Percentiles rank a stretch among this genome's conserved stretches.
Evolutionary conservation across 2,329 filamentous ascomycete species (phyloP).

Genomic region (Mollisia scopiformis): DNA sequence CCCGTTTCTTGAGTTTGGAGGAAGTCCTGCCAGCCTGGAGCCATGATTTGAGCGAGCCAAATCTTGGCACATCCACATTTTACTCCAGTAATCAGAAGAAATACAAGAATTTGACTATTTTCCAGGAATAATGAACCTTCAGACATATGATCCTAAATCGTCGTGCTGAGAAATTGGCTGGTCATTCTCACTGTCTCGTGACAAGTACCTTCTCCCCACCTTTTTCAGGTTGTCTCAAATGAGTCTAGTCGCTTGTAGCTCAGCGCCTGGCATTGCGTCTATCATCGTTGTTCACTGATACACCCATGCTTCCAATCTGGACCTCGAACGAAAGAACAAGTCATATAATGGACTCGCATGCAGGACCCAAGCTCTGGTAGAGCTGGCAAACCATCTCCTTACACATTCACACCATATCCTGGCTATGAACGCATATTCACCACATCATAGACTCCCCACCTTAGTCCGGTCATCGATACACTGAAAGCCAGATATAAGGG

Average conservation of each 20-base stretch:
- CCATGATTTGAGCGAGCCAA: neutral
- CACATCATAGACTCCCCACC: constrained; percentile 20
- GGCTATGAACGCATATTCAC: constrained; percentile 28
- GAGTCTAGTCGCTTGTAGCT: constrained; percentile 2
- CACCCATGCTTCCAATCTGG: constrained; percentile 12
- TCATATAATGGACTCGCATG: constrained; percentile 26
- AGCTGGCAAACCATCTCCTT: constrained; percentile 16
- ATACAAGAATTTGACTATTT: neutral
- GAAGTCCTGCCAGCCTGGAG: neutral
- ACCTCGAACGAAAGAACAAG: constrained; percentile 8
- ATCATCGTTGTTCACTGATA: constrained; percentile 15
- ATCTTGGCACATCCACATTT: neutral
- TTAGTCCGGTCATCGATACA: constrained; percentile 18
- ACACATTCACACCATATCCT: constrained; percentile 12
- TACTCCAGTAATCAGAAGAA: neutral
- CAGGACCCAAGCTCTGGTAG: constrained; percentile 29
- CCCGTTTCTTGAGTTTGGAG: neutral
- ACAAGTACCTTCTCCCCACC: constrained; percentile 19
- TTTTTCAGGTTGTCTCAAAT: constrained; percentile 2
- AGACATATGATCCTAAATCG: neutral
- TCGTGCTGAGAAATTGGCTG: neutral
- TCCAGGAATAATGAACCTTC: neutral
- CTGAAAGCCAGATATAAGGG: constrained; percentile 10
- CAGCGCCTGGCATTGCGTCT: constrained; percentile 9
- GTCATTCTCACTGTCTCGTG: constrained; percentile 16